Evolutionary conservation across 257 asterid species (phyloP), one percentile per base, ranked within the genome.

Genomic region (Salvia hispanica): DNA sequence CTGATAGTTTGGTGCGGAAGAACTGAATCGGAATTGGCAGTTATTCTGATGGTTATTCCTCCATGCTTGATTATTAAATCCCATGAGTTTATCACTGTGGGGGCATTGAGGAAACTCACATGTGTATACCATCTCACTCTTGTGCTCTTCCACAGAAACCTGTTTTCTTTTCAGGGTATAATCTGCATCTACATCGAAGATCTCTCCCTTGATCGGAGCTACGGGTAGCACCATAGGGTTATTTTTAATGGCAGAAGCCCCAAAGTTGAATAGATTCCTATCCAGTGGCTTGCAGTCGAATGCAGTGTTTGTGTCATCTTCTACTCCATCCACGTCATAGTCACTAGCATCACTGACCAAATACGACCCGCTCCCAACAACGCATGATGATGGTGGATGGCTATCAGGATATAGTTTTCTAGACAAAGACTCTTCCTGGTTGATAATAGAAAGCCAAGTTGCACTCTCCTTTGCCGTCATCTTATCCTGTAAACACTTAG

Each of bases 381-480:
- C 73, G 9, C 36, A 14, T 37, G 81, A 63, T 0, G 69, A 28
- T 0, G 57, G 76, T 34, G 76, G 77, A 51, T 42, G 56, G 71
- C 64, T 62, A 56, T 80, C 83, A 4, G 84, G 85, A 66, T 76
- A 72, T 9, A 79, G 58, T 57, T 72, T 73, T 39, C 80, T 70
- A 7, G 76, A 71, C 70, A 78, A 65, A 48, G 77, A 73, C 72
- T 83, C 88, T 53, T 86, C 92, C 33, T 83, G 87, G 66, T 77
- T 81, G 18, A 86, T 71, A 70, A 83, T 66, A 62, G 86, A 66
- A 44, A 83, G 77, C 90, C 92, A 86, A 44, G 85, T 80, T 0
- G 83, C 83, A 58, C 88, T 83, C 74, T 86, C 92, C 74, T 86
- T 83, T 5, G 86, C 89, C 1, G 88, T 81, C 89, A 86, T 81